These are phyloP conservation scores for Sporothrix protearum DNA, from an alignment of 2,329 filamentous ascomycete genomes.

Conservation along the genomic window DNA sequence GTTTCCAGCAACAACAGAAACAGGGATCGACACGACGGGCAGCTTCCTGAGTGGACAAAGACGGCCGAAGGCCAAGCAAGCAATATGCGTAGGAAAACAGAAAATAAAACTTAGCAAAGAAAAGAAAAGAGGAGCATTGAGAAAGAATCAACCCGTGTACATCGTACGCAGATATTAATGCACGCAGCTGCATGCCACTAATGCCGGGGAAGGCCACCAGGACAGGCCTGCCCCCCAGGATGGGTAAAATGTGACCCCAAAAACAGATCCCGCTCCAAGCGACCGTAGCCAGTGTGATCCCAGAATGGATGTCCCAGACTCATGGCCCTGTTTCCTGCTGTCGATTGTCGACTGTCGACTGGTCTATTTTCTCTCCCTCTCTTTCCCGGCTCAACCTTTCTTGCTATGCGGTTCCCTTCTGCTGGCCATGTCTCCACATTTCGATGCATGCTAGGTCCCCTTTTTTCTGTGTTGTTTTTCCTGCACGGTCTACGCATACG, in stretches of 20 bases:
- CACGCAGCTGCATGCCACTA: conserved; percentile 8
- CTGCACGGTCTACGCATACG: background rate
- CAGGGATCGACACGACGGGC: background rate
- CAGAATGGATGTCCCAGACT: background rate
- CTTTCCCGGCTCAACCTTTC: background rate
- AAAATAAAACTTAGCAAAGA: background rate
- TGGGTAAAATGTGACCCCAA: background rate
- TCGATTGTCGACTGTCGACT: too few species aligned
- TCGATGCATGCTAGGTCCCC: background rate
- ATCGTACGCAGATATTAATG: background rate
- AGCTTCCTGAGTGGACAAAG: background rate
- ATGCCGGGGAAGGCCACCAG: background rate
- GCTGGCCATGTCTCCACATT: conserved; percentile 1
- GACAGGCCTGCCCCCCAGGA: background rate
- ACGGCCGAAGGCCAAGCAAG: background rate
- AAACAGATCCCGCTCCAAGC: conserved; percentile 11
- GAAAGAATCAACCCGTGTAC: background rate
- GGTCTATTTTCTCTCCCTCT: background rate
- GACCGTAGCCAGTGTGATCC: background rate
- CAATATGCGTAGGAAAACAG: background rate
- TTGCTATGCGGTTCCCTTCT: background rate
- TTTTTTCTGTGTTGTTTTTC: background rate
- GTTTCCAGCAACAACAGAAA: background rate
- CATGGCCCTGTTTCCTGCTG: background rate
- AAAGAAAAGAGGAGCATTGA: background rate